Percentiles rank a stretch among this genome's conserved stretches.
These are phyloP conservation scores for Hagleromyces aurorensis DNA, from an alignment of 805 yeast genomes.

Conservation along the genomic window DNA sequence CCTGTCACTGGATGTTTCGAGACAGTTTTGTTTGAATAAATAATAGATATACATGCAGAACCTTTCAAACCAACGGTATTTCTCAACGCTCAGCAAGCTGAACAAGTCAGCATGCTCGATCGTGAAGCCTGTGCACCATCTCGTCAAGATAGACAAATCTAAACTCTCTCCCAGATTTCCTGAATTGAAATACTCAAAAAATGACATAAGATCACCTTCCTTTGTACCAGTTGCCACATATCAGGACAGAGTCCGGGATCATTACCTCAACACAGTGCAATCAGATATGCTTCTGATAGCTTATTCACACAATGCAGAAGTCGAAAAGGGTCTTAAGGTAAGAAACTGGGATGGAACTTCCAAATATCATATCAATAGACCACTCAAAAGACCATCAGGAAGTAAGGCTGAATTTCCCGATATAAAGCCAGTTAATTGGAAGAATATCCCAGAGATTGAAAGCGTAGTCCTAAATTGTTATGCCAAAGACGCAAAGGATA, in stretches of 20 bases:
- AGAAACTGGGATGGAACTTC: constrained; percentile 83
- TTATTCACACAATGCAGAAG: constrained; percentile 58
- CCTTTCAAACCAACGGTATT: no score
- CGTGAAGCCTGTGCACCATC: constrained; percentile 89
- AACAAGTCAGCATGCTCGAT: constrained; percentile 57
- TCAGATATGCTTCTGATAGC: constrained; percentile 72
- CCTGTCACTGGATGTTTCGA: no score
- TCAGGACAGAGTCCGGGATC: constrained; percentile 73
- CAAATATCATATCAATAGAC: constrained; percentile 84
- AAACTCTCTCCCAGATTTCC: constrained; percentile 69
- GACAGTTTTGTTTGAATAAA: no score
- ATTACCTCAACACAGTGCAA: constrained; percentile 64
- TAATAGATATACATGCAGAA: no score
- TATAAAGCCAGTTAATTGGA: constrained; percentile 54
- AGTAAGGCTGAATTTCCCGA: constrained; percentile 67
- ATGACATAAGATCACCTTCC: constrained; percentile 72
- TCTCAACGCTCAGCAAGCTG: constrained; percentile 29
- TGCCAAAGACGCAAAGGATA: constrained; percentile 61
- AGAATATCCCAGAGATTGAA: constrained; percentile 64
- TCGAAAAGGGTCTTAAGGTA: constrained; percentile 54
- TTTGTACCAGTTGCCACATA: constrained; percentile 67
- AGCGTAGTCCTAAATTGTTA: constrained; percentile 70
- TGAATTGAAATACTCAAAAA: constrained; percentile 54
- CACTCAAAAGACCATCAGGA: constrained; percentile 68
- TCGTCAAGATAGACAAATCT: constrained; percentile 65